Evolutionary conservation across 768 basidiomycete genomes (phyloP).

Genomic region (Gloeostereum incarnatum): DNA sequence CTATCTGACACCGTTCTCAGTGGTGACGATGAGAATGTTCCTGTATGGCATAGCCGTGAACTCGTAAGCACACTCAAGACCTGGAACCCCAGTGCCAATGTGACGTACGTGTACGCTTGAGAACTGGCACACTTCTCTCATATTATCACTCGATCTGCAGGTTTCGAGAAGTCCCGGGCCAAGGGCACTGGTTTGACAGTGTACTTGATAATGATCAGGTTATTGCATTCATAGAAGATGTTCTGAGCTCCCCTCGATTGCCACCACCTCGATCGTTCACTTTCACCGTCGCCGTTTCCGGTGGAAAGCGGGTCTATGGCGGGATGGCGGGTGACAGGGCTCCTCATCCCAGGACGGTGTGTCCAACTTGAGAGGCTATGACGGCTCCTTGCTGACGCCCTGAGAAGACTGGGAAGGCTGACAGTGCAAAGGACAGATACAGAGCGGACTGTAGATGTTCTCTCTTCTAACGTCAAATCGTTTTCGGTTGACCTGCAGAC

Average conservation of each 20-base stretch:
- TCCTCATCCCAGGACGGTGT: slow-evolving; percentile 63
- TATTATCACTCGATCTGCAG: slow-evolving; percentile 21
- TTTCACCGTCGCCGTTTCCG: slow-evolving; percentile 63
- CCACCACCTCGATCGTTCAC: slow-evolving; percentile 37
- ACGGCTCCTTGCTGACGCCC: no score
- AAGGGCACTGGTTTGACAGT: slow-evolving; percentile 64
- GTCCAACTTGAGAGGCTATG: no score
- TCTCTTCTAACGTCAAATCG: slow-evolving; percentile 15
- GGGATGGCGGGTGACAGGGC: slow-evolving; percentile 56
- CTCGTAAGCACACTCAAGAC: slow-evolving; percentile 47
- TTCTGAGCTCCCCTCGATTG: slow-evolving; percentile 5
- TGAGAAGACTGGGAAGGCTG: no score
- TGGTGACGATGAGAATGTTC: slow-evolving; percentile 79
- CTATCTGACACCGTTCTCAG: slow-evolving; percentile 22
- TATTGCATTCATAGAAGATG: slow-evolving; percentile 41
- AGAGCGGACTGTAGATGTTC: slow-evolving; percentile 9
- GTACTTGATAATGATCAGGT: slow-evolving; percentile 49
- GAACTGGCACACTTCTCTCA: background rate
- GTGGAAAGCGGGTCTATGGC: slow-evolving; percentile 59
- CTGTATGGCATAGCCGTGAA: slow-evolving; percentile 76
- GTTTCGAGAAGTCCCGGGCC: slow-evolving; percentile 50
- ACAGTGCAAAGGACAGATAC: no score
- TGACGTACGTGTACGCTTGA: slow-evolving; percentile 15
- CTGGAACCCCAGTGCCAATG: slow-evolving; percentile 44
- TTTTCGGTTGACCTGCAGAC: slow-evolving; percentile 4